Percentiles rank a stretch among this genome's conserved stretches.
These are phyloP conservation scores for Zea luxurians DNA, from an alignment of 176 grass and related monocot genomes.

Conservation along the genomic window DNA sequence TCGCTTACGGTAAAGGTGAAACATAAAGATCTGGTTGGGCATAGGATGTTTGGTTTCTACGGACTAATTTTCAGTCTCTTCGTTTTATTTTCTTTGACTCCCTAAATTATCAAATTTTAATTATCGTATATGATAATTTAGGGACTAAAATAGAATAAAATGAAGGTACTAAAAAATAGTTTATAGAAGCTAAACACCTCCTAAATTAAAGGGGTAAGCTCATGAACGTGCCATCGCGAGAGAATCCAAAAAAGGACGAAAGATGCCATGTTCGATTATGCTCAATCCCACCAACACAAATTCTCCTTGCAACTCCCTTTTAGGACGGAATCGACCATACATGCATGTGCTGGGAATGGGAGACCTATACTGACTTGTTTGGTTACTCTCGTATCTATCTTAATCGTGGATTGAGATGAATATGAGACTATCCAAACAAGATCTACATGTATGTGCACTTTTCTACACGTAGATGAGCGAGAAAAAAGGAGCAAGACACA, in stretches of 20 bases:
- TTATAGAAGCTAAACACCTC: no score
- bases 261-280: slow-evolving; percentile 74
- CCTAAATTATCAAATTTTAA: no score
- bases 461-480: background rate
- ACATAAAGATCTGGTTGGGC: slow-evolving; percentile 21
- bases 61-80: no score
- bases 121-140: no score
- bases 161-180: no score
- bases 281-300: slow-evolving; percentile 64
- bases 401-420: no score
- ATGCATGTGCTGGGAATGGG: slow-evolving; percentile 22
- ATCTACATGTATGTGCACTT: no score
- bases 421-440: no score
- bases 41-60: no score
- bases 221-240: slow-evolving; percentile 37
- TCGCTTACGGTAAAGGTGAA: background rate
- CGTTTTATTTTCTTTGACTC: no score
- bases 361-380: background rate
- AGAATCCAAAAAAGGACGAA: slow-evolving; percentile 79
- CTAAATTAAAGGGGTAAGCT: slow-evolving; percentile 28
- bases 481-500: slow-evolving; percentile 45
- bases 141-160: no score
- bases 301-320: slow-evolving; percentile 78
- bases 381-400: no score
- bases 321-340: slow-evolving; percentile 66